These are phyloP conservation scores for Penstemon eatonii DNA, from an alignment of 257 asterid species.

Conservation along the genomic window DNA sequence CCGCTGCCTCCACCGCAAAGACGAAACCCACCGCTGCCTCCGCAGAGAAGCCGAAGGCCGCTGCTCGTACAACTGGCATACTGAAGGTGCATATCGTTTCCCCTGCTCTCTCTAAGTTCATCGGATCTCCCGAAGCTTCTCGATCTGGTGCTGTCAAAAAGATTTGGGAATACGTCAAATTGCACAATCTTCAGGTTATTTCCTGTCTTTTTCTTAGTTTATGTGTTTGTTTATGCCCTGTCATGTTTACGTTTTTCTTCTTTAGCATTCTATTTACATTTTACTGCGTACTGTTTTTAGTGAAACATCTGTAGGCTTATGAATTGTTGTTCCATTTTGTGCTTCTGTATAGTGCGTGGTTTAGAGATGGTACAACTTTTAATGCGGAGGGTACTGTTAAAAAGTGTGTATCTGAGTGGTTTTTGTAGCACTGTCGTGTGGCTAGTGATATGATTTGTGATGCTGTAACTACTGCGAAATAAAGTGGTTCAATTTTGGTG, in stretches of 20 bases:
- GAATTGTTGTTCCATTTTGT: too few species aligned
- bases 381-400: background rate
- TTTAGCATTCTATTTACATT: background rate
- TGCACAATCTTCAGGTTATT: constrained; percentile 36
- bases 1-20: constrained; percentile 13
- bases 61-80: constrained; percentile 27
- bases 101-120: constrained; percentile 42
- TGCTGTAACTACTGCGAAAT: too few species aligned
- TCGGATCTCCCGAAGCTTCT: constrained; percentile 39
- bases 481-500: too few species aligned
- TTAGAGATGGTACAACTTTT: background rate
- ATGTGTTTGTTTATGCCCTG: background rate
- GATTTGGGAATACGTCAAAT: constrained; percentile 39
- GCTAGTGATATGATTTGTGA: too few species aligned
- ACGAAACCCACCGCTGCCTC: constrained; percentile 9
- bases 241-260: too few species aligned
- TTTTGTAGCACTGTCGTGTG: too few species aligned
- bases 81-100: constrained; percentile 35
- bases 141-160: constrained; percentile 36
- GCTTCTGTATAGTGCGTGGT: background rate
- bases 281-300: background rate
- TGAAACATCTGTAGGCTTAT: too few species aligned
- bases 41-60: constrained; percentile 17
- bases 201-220: background rate
- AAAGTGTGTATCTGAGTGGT: too few species aligned